Percentiles rank a stretch among this genome's conserved stretches.
These are phyloP conservation scores for Lasiodiplodia gonubiensis DNA, from an alignment of 2,329 filamentous ascomycete genomes.

Conservation along the genomic window DNA sequence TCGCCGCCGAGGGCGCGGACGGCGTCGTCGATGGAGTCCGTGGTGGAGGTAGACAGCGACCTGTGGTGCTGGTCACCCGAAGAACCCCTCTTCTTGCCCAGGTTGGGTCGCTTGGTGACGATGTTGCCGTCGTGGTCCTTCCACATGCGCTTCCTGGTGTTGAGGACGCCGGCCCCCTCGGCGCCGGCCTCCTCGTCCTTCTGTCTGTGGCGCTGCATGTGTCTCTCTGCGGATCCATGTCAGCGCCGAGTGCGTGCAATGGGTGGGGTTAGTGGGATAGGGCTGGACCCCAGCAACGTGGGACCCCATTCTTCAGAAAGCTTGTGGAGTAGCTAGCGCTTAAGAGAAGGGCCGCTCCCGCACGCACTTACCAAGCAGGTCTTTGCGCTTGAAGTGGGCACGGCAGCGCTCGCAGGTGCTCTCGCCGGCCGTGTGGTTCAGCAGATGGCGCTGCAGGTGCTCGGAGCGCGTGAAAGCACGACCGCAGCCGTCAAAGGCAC, in stretches of 20 bases:
- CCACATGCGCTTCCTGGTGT: slow-evolving; percentile 63
- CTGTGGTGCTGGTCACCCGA: slow-evolving; percentile 6
- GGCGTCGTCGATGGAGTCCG: slow-evolving; percentile 17
- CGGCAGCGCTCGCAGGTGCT: slow-evolving; percentile 64
- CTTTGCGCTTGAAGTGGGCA: slow-evolving; percentile 66
- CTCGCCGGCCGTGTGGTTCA: slow-evolving; percentile 60
- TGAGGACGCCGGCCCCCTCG: slow-evolving; percentile 56
- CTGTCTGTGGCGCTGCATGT: slow-evolving; percentile 61
- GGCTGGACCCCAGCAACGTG: slow-evolving; percentile 3
- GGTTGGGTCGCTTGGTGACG: slow-evolving; percentile 51
- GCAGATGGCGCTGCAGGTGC: slow-evolving; percentile 63
- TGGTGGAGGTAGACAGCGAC: slow-evolving; percentile 5
- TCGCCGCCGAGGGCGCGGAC: neutral
- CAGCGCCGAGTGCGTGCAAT: slow-evolving; percentile 32
- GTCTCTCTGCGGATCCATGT: slow-evolving; percentile 55
- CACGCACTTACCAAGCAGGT: slow-evolving; percentile 59
- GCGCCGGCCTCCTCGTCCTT: slow-evolving; percentile 63
- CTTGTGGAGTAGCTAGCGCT: slow-evolving; percentile 18
- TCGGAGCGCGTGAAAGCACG: slow-evolving; percentile 64
- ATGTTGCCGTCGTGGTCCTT: slow-evolving; percentile 60
- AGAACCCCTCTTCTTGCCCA: slow-evolving; percentile 29
- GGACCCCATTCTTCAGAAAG: slow-evolving; percentile 23
- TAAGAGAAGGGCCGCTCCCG: slow-evolving; percentile 22
- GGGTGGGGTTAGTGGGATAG: slow-evolving; percentile 27
- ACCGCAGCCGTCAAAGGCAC: slow-evolving; percentile 54